Base-by-base conservation (phyloP, 495 filamentous ascomycete species). In the Stereocaulon alpinum region DNA sequence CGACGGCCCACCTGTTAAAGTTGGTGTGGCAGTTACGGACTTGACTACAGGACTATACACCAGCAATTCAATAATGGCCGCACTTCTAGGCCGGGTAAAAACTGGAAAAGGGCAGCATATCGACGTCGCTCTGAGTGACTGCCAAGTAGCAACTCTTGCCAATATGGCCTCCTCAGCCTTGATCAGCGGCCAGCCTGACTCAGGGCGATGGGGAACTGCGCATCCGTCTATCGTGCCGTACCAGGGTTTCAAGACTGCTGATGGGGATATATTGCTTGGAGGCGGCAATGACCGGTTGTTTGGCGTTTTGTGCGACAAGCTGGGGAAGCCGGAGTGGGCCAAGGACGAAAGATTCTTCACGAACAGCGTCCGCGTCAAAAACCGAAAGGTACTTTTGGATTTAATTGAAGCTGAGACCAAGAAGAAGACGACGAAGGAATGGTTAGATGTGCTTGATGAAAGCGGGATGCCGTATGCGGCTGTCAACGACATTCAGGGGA, bases 151-250 rank as follows among this genome's bases (percentile, higher is more conserved):
- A 2, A 95, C 91, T 0, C 73, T 98, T 49, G 80, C 88, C 2
- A 98, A 98, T 71, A 86, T 98, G 63, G 93, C 92, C 11, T 95
- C 89, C 69, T 95, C 90, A 51, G 88, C 83, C 50, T 74, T 98
- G 51, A 89, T 98, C 53, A 94, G 88, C 66, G 91, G 91, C 9
- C 72, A 96, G 69, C 85, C 84, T 60, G 92, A 97, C 71, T 79
- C 81, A 0, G 93, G 93, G 0, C 79, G 93, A 55, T 96, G 91
- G 89, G 93, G 93, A 6, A 98, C 93, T 7, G 91, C 91, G 47
- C 93, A 98, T 77, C 93, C 91, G 51, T 96, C 90, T 0, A 96
- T 98, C 72, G 93, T 98, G 0, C 93, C 93, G 0, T 98, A 98
- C 68, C 81, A 85, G 64, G 86, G 87, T 17, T 98, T 96, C 76